phyloP scores from a whole-genome alignment of 306 rosid species.

The Ceratonia siliqua region DNA sequence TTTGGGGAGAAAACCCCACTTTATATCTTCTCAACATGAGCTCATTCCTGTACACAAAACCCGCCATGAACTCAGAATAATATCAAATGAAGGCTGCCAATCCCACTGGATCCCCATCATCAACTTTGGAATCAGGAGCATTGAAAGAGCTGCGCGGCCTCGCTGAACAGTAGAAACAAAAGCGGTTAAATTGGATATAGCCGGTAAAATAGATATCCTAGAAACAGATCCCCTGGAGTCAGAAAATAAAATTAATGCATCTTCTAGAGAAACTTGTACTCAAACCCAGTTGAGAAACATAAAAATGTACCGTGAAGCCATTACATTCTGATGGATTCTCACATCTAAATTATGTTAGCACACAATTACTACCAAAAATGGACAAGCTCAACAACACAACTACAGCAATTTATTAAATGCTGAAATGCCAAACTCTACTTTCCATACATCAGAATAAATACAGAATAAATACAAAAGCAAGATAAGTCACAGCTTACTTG shows the following conservation, averaged over 20 bases:
- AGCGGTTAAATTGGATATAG: conserved; percentile 13
- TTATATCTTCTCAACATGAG: conserved; percentile 23
- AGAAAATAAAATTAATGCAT: neutral
- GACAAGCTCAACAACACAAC: conserved; percentile 10
- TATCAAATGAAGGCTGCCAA: conserved; percentile 76
- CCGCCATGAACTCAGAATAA: conserved; percentile 38
- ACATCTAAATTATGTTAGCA: conserved; percentile 5
- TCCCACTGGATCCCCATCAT: conserved; percentile 73
- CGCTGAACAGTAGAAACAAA: conserved; percentile 48
- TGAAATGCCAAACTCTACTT: neutral
- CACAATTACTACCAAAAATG: neutral
- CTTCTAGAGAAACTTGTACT: neutral
- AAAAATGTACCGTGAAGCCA: neutral
- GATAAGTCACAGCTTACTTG: conserved; percentile 60
- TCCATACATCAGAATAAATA: conserved; percentile 12
- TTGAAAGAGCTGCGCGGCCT: conserved; percentile 67
- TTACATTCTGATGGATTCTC: neutral
- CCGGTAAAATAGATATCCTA: conserved; percentile 1
- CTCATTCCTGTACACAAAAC: conserved; percentile 74
- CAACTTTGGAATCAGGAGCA: conserved; percentile 56
- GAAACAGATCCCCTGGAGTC: neutral
- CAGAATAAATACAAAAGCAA: neutral
- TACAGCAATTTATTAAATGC: neutral
- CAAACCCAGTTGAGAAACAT: neutral
- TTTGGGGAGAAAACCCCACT: neutral